Percentiles rank a stretch among this genome's conserved stretches.
phyloP scores from a whole-genome alignment of 768 basidiomycete genomes.

The Exsudoporus frostii region DNA sequence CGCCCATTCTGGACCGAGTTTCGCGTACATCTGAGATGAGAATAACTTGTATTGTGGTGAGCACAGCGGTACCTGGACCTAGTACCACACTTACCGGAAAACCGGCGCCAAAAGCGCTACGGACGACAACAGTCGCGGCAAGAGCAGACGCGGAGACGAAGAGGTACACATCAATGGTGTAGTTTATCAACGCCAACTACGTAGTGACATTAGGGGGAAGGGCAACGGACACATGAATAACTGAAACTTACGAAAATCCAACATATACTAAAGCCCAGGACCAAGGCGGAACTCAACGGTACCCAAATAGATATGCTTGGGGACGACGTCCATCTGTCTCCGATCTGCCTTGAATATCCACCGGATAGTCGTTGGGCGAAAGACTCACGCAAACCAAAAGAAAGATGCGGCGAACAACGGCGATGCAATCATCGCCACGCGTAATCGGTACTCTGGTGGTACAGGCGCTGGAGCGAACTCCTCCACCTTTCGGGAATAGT shows the following conservation, averaged over 20 bases:
- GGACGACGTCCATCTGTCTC: constrained; percentile 54
- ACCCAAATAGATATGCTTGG: constrained; percentile 51
- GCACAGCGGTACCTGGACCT: not conserved
- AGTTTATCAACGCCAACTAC: constrained; percentile 54
- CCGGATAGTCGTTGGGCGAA: not conserved
- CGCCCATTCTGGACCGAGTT: constrained; percentile 53
- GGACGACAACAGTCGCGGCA: constrained; percentile 49
- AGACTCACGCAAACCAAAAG: constrained; percentile 60
- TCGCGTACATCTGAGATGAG: constrained; percentile 51
- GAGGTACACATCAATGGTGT: constrained; percentile 60
- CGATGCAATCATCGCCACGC: constrained; percentile 46
- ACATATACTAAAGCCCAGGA: constrained; percentile 52
- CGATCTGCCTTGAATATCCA: not conserved
- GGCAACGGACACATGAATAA: not conserved
- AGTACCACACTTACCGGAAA: constrained; percentile 34
- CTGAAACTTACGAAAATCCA: constrained; percentile 49
- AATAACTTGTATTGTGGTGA: constrained; percentile 37
- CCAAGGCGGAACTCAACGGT: constrained; percentile 47
- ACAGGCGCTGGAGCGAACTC: constrained; percentile 49
- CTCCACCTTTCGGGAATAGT: constrained; percentile 42
- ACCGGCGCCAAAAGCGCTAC: constrained; percentile 51
- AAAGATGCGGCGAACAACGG: constrained; percentile 52
- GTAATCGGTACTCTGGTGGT: constrained; percentile 58
- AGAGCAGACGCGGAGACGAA: constrained; percentile 55
- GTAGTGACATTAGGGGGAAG: not conserved